Conservation (phyloP, 1,284 basidiomycete species). For the Bondarzewia mesenterica region DNA sequence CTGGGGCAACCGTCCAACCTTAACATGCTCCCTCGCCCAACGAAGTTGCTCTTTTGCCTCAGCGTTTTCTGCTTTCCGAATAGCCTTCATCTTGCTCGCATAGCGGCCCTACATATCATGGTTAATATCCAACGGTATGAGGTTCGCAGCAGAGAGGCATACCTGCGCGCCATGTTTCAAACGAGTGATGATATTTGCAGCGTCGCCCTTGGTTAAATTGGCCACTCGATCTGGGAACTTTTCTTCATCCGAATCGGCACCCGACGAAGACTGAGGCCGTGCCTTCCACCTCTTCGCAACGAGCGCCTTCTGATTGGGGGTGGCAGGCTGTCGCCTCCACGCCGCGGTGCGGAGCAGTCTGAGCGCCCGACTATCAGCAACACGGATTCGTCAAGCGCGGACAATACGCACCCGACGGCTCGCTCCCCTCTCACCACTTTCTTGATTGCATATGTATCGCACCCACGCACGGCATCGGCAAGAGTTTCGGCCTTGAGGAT, state of each 20-base stretch:
- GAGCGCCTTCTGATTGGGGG: constrained; percentile 54
- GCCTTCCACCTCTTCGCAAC: constrained; percentile 54
- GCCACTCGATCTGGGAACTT: constrained; percentile 25
- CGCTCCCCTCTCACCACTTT: constrained; percentile 45
- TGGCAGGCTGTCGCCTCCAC: constrained; percentile 69
- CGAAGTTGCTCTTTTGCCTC: constrained; percentile 40
- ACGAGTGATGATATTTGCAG: constrained; percentile 70
- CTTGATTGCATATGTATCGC: constrained; percentile 55
- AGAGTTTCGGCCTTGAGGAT: constrained; percentile 48
- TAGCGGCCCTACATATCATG: constrained; percentile 39
- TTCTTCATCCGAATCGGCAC: constrained; percentile 4
- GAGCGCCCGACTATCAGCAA: constrained; percentile 4
- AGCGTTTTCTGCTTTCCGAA: constrained; percentile 25
- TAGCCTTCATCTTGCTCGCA: constrained; percentile 41
- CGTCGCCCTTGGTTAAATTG: constrained; percentile 66
- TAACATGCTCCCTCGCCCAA: constrained; percentile 44
- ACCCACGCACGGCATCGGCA: constrained; percentile 52
- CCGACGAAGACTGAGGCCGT: constrained; percentile 11
- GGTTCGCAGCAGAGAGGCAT: constrained; percentile 10
- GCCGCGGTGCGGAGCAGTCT: constrained; percentile 60
- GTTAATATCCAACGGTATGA: too few relatives aligned
- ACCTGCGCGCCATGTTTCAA: constrained; percentile 73
- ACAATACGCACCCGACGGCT: constrained; percentile 34
- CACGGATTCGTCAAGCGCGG: not conserved
- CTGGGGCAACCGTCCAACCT: constrained; percentile 44